These are phyloP conservation scores for Fraxinus paxiana DNA, from an alignment of 305 asterid species.

Conservation along the genomic window DNA sequence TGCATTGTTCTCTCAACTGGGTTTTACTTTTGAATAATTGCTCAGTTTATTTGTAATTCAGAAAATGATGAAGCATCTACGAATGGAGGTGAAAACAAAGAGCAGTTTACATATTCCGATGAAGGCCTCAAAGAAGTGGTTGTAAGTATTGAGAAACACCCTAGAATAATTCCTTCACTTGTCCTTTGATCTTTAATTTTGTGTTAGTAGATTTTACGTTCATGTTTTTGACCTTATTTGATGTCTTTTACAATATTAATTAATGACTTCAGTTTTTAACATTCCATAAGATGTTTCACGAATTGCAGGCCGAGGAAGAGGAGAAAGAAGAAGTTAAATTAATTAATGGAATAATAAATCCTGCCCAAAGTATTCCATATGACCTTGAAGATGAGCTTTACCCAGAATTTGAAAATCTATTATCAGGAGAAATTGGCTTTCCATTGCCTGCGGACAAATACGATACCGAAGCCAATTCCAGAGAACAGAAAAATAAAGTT, in stretches of 20 bases:
- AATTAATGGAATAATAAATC: slow-evolving; percentile 61
- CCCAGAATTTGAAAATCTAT: slow-evolving; percentile 69
- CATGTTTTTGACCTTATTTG: background rate
- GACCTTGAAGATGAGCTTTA: slow-evolving; percentile 66
- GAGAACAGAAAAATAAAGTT: slow-evolving; percentile 50
- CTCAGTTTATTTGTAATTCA: slow-evolving; percentile 24
- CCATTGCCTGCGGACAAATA: slow-evolving; percentile 62
- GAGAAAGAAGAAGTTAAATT: slow-evolving; percentile 90
- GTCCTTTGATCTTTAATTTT: background rate
- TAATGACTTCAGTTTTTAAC: background rate
- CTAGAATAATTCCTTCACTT: background rate
- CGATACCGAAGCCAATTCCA: slow-evolving; percentile 35
- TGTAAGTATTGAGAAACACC: slow-evolving; percentile 26
- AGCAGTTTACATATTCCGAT: slow-evolving; percentile 34
- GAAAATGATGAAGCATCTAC: slow-evolving; percentile 45
- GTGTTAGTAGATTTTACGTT: background rate
- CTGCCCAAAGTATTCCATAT: slow-evolving; percentile 37
- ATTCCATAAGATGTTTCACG: slow-evolving; percentile 7
- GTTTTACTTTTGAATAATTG: slow-evolving; percentile 10
- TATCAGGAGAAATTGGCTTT: slow-evolving; percentile 76
- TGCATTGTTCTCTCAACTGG: background rate
- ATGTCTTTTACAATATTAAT: background rate
- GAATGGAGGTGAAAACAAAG: slow-evolving; percentile 39
- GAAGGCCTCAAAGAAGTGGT: slow-evolving; percentile 54
- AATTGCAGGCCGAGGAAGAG: slow-evolving; percentile 57